Evolutionary conservation across 805 yeast genomes (phyloP), one percentile per base, ranked within the genome.

Genomic region (Sungouiozyma ichnusensis): DNA sequence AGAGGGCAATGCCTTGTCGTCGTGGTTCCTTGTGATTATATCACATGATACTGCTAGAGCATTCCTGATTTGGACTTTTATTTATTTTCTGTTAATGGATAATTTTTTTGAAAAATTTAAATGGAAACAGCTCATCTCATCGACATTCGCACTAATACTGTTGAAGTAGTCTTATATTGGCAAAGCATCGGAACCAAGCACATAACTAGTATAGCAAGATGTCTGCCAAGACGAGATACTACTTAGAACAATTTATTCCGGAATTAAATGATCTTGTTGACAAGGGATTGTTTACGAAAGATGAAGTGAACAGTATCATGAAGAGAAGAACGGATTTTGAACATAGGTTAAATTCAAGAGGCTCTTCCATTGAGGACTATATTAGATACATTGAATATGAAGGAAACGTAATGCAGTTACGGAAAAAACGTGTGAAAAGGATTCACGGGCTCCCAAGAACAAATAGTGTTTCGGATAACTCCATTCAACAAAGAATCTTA

Each of bases 321-420:
- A 80, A 92, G 65, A 76, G 87, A 57, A 75, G 98, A 66, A 90
- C 97, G 0, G 97, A 88, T 63, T 92, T 87, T 54, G 99, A 92
- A 64, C 95, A 92, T 60, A 67, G 95, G 44, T 75, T 92, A 41
- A 74, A 76, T 36, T 85, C 94, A 35, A 73, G 97, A 62, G 94
- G 92, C 1, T 76, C 88, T 11, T 78, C 74, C 48, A 74, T 85
- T 2, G 66, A 74, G 41, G 97, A 90, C 60, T 94, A 79, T 55
- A 58, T 85, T 43, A 74, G 74, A 51, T 92, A 92, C 59, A 75
- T 81, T 36, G 82, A 77, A 41, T 94, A 81, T 57, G 99, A 92
- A 57, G 69, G 62, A 44, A 81, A 81, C 54, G 69, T 92, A 36
- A 96, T 88, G 48, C 77, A 74, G 49, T 67, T 92, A 44, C 76